Base-by-base conservation (phyloP, 768 basidiomycete species). In the Pulveroboletus ravenelii region DNA sequence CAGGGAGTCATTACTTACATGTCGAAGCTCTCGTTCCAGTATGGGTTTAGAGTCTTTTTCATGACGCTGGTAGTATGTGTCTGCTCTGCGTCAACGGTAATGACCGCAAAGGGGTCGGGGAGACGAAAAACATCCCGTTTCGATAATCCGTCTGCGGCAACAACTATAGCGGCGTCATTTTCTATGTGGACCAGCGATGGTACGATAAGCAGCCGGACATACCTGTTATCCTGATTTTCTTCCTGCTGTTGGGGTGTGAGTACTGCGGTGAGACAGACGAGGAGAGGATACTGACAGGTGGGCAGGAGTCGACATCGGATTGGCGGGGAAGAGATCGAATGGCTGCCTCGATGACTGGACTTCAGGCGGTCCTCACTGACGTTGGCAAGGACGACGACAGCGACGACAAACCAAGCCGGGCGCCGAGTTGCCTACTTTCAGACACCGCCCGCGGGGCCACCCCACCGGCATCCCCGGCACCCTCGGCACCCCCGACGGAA, bases 11-110 rank as follows among this genome's bases (percentile, higher is more conserved):
- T 6, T 6, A 67, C 87, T 62, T 54, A 95, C 94, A 99, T 87
- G 65, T 98, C 95, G 69, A 99, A 98, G 64, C 88, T 89, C 74
- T 97, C 95, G 65, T 92, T 95, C 93, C 93, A 96, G 70, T 95
- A 94, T 0, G 93, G 89, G 70, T 93, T 93, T 41, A 93, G 70
- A 0, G 91, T 92, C 73, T 91, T 94, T 77, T 93, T 97, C 64
- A 98, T 96, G 30, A 95, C 95, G 49, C 89, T 91, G 14, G 94
- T 98, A 1, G 95, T 95, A 59, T 92, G 88, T 0, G 94, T 98
- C 70, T 97, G 94, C 68, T 96, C 93, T 4, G 93, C 92, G 59
- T 99, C 96, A 38, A 98, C 93, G 18, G 95, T 97, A 68, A 99
- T 88, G 62, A 99, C 93, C 6, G 96, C 95, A 67, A 98, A 97